These are phyloP conservation scores for Termitomyces heimii DNA, from an alignment of 768 basidiomycete genomes.

Conservation along the genomic window DNA sequence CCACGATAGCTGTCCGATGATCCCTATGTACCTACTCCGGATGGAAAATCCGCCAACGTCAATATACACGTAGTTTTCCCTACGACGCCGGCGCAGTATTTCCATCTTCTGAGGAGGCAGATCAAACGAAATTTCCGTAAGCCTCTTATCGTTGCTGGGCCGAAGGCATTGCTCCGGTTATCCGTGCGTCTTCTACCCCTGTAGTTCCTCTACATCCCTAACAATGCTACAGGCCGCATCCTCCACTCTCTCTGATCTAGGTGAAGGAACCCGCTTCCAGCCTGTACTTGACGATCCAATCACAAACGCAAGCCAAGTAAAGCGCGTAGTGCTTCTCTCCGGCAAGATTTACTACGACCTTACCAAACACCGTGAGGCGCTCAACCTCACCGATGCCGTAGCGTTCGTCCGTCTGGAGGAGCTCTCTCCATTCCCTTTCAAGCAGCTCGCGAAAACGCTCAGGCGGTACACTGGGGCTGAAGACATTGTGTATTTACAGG, in stretches of 20 bases:
- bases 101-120: constrained; percentile 88
- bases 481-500: constrained; percentile 70
- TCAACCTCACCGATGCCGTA: constrained; percentile 41
- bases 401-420: constrained; percentile 82
- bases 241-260: constrained; percentile 59
- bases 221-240: constrained; percentile 54
- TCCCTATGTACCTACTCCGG: constrained; percentile 28
- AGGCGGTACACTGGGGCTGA: constrained; percentile 33
- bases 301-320: constrained; percentile 28
- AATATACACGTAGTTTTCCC: constrained; percentile 87
- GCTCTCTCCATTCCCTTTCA: constrained; percentile 83
- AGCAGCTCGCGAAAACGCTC: constrained; percentile 40
- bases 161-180: constrained; percentile 77
- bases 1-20: constrained; percentile 72
- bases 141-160: constrained; percentile 78
- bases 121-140: constrained; percentile 82
- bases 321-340: constrained; percentile 67
- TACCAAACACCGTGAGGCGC: constrained; percentile 55
- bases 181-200: constrained; percentile 35
- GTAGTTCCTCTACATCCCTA: background rate
- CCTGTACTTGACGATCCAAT: constrained; percentile 58
- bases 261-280: constrained; percentile 53
- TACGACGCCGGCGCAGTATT: constrained; percentile 88
- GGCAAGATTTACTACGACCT: constrained; percentile 92
- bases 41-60: constrained; percentile 41